These are phyloP conservation scores for Lactifluus piperatus DNA, from an alignment of 768 basidiomycete species.

Conservation along the genomic window DNA sequence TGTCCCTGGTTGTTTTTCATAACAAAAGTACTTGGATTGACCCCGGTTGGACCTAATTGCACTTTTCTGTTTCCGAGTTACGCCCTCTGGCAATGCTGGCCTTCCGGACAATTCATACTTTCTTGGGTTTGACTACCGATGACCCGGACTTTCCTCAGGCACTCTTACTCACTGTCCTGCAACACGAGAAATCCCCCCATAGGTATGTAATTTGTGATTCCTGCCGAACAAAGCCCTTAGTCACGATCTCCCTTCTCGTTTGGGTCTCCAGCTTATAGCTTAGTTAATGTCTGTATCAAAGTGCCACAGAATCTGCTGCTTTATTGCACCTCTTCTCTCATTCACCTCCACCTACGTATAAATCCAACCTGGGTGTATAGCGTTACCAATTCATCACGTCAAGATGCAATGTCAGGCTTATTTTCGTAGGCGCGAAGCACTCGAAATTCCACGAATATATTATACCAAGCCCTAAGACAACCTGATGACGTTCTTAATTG, in stretches of 20 bases:
- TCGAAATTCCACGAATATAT: no score
- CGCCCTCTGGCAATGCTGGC: slow-evolving; percentile 8
- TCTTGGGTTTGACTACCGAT: slow-evolving; percentile 8
- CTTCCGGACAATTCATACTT: slow-evolving; percentile 12
- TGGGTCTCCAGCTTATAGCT: not conserved
- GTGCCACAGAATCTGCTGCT: no score
- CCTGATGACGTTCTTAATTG: slow-evolving; percentile 7
- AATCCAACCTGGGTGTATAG: no score
- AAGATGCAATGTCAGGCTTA: no score
- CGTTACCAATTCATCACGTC: no score
- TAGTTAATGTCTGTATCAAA: no score
- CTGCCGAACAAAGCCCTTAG: not conserved
- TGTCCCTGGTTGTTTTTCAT: no score
- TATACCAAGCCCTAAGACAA: slow-evolving; percentile 4
- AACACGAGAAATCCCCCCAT: not conserved
- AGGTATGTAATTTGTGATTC: not conserved
- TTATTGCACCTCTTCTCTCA: no score
- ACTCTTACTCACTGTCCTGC: not conserved
- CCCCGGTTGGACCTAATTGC: no score
- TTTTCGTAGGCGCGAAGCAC: no score
- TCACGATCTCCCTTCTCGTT: not conserved
- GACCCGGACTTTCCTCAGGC: slow-evolving; percentile 5
- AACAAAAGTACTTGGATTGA: no score
- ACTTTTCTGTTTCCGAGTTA: not conserved
- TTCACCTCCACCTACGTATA: no score